Evolutionary conservation across 2,329 filamentous ascomycete genomes (phyloP), one percentile per base, ranked within the genome.

Genomic region (Grosmannia serpens): DNA sequence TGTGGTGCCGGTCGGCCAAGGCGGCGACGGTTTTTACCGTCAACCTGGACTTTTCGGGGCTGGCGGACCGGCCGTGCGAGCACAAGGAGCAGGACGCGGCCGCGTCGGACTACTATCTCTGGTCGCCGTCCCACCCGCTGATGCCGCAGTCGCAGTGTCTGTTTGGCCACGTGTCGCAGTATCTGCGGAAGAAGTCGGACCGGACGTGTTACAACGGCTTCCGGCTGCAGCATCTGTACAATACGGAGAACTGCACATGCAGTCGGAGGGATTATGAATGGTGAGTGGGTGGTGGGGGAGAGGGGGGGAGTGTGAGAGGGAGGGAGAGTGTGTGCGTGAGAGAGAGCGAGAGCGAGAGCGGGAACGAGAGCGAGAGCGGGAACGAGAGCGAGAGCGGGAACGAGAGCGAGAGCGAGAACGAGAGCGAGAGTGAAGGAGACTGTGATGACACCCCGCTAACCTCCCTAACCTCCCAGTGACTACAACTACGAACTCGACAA

Each of bases 201-300:
- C 77, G 79, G 24, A 74, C 86, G 53, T 99, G 94, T 75, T 96
- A 85, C 77, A 96, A 96, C 66, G 85, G 87, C 56, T 80, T 82
- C 69, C 81, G 80, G 62, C 81, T 95, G 62, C 77, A 84, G 63
- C 83, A 85, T 63, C 76, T 92, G 29, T 86, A 91, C 71, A 80
- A 81, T 64, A 85, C 89, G 64, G 74, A 80, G 63, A 90, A 95
- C 70, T 99, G 94, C 76, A 78, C 82, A 60, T 99, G 94, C 74
- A 88, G 84, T 10, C 80, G 90, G 56, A 80, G 83, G 60, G 94
- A 99, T 73, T 99, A 86, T 69, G 94, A 99, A 79, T 99, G 94
- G 88, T 91, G 74, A 75, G 84, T 73, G 15, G 13, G 10, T 35
- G 13, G 20, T 44, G 17, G 9, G 2, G 41, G 20, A 7, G 7